Conservation (phyloP, 2,329 filamentous ascomycete species). For the Stylonectria norvegica region DNA sequence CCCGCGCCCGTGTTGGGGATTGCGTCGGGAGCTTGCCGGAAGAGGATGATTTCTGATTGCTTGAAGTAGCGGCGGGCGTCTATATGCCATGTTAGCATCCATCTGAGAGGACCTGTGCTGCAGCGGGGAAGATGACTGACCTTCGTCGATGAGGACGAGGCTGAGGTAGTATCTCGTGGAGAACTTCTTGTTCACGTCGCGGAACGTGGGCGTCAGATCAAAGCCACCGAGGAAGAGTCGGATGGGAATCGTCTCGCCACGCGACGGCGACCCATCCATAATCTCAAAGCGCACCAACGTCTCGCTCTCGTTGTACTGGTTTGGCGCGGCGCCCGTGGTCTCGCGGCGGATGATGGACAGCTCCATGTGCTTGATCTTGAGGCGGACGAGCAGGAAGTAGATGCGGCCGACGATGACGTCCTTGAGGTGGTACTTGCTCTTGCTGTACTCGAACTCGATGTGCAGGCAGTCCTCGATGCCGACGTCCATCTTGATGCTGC, state of each 20-base stretch:
- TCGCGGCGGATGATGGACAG: conserved; percentile 94
- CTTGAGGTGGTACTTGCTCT: conserved; percentile 98
- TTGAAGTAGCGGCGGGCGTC: conserved; percentile 98
- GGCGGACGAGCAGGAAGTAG: conserved; percentile 92
- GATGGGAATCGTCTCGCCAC: conserved; percentile 93
- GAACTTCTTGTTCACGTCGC: conserved; percentile 99
- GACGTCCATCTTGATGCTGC: conserved; percentile 99
- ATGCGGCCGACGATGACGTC: conserved; percentile 98
- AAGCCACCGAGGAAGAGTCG: conserved; percentile 95
- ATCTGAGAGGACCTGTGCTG: not conserved
- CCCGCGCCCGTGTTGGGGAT: conserved; percentile 32
- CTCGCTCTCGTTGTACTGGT: conserved; percentile 99
- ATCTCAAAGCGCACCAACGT: conserved; percentile 98
- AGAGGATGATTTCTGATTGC: conserved; percentile 97
- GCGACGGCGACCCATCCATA: conserved; percentile 98
- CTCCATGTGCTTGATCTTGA: conserved; percentile 99
- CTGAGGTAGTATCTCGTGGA: conserved; percentile 97
- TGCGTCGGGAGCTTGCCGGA: conserved; percentile 70
- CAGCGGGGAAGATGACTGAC: conserved; percentile 43
- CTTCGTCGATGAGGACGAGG: conserved; percentile 92
- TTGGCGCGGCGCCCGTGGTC: conserved; percentile 92
- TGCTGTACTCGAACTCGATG: conserved; percentile 99
- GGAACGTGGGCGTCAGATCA: conserved; percentile 95
- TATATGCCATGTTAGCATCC: conserved; percentile 35
- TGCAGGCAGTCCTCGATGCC: conserved; percentile 98